phyloP scores from a whole-genome alignment of 305 asterid genomes.

The Striga hermonthica region DNA sequence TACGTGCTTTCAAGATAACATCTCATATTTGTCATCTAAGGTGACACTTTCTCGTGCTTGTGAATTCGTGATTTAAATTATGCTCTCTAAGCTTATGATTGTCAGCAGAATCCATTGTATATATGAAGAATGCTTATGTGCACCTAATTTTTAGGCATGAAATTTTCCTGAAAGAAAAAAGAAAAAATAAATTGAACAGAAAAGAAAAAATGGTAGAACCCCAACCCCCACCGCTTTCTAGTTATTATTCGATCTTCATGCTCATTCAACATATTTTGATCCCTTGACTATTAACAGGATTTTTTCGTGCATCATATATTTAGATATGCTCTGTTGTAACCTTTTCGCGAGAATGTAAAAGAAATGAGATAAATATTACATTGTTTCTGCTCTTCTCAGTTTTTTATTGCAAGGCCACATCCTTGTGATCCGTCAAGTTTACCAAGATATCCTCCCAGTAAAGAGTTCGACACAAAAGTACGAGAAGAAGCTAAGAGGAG shows the following conservation, averaged over 20 bases:
- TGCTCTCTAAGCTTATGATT: no score
- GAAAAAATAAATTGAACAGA: neutral
- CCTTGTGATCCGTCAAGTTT: slow-evolving; percentile 90
- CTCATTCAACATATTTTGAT: no score
- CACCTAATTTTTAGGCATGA: neutral
- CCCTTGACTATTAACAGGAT: no score
- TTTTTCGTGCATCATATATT: slow-evolving; percentile 26
- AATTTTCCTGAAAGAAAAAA: neutral
- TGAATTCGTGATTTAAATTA: neutral
- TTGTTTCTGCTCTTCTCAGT: slow-evolving; percentile 43
- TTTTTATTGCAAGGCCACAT: slow-evolving; percentile 68
- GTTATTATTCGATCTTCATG: no score
- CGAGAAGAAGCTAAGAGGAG: slow-evolving; percentile 95
- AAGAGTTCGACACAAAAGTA: slow-evolving; percentile 89
- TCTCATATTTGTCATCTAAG: slow-evolving; percentile 17
- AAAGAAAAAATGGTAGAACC: no score
- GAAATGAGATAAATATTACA: slow-evolving; percentile 25
- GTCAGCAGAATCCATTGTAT: neutral
- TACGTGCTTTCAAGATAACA: neutral
- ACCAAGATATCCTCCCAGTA: slow-evolving; percentile 94
- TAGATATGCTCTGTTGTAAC: slow-evolving; percentile 6
- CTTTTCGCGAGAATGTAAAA: slow-evolving; percentile 7
- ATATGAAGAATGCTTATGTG: neutral
- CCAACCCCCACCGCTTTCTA: no score
- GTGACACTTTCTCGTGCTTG: neutral